Evolutionary conservation across 345 rosid species (phyloP), one percentile per base, ranked within the genome.

Genomic region (Murraya paniculata): DNA sequence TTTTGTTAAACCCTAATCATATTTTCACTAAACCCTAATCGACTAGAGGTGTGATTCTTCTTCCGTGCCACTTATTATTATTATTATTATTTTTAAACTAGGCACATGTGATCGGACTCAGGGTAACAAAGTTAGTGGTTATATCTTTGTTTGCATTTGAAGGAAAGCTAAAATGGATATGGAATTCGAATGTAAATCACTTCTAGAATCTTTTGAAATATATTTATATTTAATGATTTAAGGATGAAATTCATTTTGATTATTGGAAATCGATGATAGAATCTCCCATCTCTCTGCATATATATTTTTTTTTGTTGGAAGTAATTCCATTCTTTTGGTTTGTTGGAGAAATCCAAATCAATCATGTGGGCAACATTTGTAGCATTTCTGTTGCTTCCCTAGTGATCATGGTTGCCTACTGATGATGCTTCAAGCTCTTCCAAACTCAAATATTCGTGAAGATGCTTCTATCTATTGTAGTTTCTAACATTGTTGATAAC

Each of bases 391-490:
- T 36, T 62, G 66, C 67, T 72, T 77, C 71, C 68, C 78, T 74
- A 73, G 31, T 30, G 82, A 68, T 53, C 39, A 45, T 16, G 33
- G 69, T 58, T 82, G 66, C 64, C 69, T 31, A n/a, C 36, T 30
- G 62, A 65, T 73, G 61, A 60, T 73, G 55, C 79, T 86, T 60
- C 77, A 61, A 72, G 75, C 50, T 80, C 80, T 57, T 79, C 53
- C 16, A 45, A 48, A 62, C 58, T 53, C 25, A 67, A 45, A 30
- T 78, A 64, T 62, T 68, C 68, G 25, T 74, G 68, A 77, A 39
- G 19, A 39, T 62, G 10, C 24, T 69, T 69, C 21, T 53, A 38
- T 36, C 35, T 65, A 16, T 27, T 41, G 19, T 24, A 77, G 28
- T 68, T 48, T 19, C 16, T 55, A 19, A 22, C 35, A n/a, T 64